Conservation (phyloP, 2,329 filamentous ascomycete species). For the Paecilomyces fulvus region DNA sequence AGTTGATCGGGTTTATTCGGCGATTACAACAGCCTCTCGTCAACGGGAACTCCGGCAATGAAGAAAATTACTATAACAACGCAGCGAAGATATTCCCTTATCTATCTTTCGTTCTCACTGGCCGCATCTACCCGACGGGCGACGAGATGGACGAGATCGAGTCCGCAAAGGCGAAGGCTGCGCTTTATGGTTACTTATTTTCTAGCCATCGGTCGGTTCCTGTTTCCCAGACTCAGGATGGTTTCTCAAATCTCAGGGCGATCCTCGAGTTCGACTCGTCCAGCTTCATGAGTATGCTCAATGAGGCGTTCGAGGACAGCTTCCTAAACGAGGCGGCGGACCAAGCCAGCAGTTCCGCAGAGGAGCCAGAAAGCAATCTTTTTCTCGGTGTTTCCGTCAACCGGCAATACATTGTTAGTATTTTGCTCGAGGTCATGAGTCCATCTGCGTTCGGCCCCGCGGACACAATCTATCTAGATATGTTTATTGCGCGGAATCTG, state of each 20-base stretch:
- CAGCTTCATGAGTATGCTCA: constrained; percentile 88
- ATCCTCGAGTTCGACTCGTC: constrained; percentile 83
- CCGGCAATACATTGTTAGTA: constrained; percentile 85
- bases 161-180: constrained; percentile 69
- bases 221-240: constrained; percentile 52
- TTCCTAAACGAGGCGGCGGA: constrained; percentile 79
- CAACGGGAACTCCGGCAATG: constrained; percentile 44
- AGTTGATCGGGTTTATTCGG: constrained; percentile 53
- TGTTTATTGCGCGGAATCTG: constrained; percentile 94
- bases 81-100: constrained; percentile 92
- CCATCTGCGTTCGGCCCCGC: constrained; percentile 58
- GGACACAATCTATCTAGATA: constrained; percentile 91
- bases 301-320: constrained; percentile 92
- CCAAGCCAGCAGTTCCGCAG: constrained; percentile 30
- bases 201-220: constrained; percentile 53
- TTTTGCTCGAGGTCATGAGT: constrained; percentile 85
- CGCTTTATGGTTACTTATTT: constrained; percentile 90
- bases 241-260: constrained; percentile 76
- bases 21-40: constrained; percentile 12
- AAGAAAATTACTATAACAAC: constrained; percentile 49
- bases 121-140: constrained; percentile 84
- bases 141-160: constrained; percentile 63
- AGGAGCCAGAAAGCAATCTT: constrained; percentile 54
- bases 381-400: constrained; percentile 58
- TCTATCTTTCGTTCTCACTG: constrained; percentile 81